Percentiles rank a stretch among this genome's conserved stretches.
These are phyloP conservation scores for Arctostaphylos glauca DNA, from an alignment of 148 eudicot genomes.

Conservation along the genomic window DNA sequence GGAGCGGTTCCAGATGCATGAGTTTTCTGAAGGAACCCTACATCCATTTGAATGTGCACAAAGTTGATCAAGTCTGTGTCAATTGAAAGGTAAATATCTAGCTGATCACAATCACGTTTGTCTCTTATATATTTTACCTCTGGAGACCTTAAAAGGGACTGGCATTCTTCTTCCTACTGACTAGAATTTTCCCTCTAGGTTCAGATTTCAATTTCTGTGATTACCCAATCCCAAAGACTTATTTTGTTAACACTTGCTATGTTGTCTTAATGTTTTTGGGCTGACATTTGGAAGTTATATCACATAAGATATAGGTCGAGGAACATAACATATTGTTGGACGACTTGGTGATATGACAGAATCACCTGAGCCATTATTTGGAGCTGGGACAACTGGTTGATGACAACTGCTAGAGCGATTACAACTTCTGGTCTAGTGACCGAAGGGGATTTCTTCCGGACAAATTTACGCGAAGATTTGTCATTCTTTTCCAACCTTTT, in stretches of 20 bases:
- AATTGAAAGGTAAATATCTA: constrained; percentile 17
- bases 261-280: background rate
- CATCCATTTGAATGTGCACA: constrained; percentile 95
- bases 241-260: background rate
- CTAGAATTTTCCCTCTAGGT: background rate
- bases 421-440: background rate
- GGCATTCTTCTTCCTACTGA: background rate
- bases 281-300: background rate
- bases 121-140: background rate
- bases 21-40: constrained; percentile 77
- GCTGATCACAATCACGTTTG: background rate
- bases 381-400: background rate
- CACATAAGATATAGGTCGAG: background rate
- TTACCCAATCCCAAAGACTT: background rate
- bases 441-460: background rate
- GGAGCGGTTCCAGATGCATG: constrained; percentile 87
- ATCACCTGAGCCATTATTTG: too few relatives aligned
- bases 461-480: background rate
- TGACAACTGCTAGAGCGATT: background rate
- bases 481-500: background rate
- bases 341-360: too few relatives aligned
- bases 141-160: background rate
- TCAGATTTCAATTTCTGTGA: background rate
- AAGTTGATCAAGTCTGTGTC: constrained; percentile 39
- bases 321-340: background rate